Evolutionary conservation across 1,284 basidiomycete genomes (phyloP).

Genomic region (Leucoagaricus sp.): DNA sequence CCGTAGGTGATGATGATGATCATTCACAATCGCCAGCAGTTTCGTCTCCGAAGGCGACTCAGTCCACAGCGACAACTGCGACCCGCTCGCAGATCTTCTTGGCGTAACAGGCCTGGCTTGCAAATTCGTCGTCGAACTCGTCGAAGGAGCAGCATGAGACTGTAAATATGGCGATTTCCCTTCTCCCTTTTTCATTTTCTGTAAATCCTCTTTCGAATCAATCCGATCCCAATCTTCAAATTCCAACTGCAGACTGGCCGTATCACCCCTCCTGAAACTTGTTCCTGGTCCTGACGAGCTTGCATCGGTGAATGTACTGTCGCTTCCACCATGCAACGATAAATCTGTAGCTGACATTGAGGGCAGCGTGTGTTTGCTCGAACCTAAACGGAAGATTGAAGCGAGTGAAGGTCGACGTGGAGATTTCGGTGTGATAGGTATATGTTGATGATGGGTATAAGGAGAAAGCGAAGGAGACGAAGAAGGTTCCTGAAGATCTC

Average conservation of each 20-base stretch:
- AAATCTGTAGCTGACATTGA: conserved; percentile 5
- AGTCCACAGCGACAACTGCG: conserved; percentile 15
- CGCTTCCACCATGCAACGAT: background rate
- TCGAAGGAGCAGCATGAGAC: conserved; percentile 7
- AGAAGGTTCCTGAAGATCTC: conserved; percentile 28
- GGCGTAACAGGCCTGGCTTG: too few relatives aligned
- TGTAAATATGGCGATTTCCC: conserved; percentile 21
- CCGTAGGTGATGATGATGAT: too few relatives aligned
- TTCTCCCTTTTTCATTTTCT: conserved; percentile 17
- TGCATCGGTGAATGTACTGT: conserved; percentile 12
- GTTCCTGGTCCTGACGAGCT: conserved; percentile 1
- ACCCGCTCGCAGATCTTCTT: conserved; percentile 14
- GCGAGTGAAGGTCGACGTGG: conserved; percentile 76
- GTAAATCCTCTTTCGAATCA: conserved; percentile 34
- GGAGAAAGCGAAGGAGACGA: conserved; percentile 36
- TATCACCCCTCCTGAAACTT: background rate
- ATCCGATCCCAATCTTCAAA: conserved; percentile 15
- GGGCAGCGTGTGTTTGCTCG: conserved; percentile 43
- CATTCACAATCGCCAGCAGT: background rate
- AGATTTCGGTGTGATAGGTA: conserved; percentile 54
- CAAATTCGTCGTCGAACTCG: conserved; percentile 3
- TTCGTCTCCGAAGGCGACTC: conserved; percentile 13
- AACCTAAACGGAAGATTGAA: conserved; percentile 72
- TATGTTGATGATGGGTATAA: too few relatives aligned
- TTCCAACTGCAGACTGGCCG: background rate